A percentile compares a stretch with the other conserved stretches of the same genome.
These are phyloP conservation scores for Taiozyma sp. DNA, from an alignment of 1,139 yeast species.

Conservation along the genomic window DNA sequence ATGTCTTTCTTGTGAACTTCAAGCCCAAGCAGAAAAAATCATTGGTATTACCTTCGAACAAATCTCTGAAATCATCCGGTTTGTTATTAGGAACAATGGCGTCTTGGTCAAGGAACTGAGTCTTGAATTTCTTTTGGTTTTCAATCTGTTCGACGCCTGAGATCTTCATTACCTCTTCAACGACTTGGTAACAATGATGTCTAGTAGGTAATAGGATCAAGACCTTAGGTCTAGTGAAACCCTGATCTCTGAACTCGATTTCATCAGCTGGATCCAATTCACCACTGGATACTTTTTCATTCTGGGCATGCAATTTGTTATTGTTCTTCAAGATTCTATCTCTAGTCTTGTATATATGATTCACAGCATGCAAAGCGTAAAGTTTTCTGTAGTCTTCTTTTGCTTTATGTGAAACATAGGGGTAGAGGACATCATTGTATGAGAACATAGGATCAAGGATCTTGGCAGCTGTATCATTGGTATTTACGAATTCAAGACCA, in stretches of 20 bases:
- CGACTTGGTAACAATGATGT: conserved; percentile 66
- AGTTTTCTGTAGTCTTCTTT: conserved; percentile 53
- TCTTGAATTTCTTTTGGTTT: conserved; percentile 68
- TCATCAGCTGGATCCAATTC: conserved; percentile 34
- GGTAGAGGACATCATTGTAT: conserved; percentile 69
- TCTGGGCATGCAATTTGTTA: conserved; percentile 43
- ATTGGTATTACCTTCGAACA: conserved; percentile 85
- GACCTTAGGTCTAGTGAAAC: conserved; percentile 91
- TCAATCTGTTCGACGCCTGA: conserved; percentile 76
- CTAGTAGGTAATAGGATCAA: conserved; percentile 82
- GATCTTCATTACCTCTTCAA: conserved; percentile 56
- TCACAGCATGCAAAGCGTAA: conserved; percentile 68
- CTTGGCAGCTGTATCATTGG: conserved; percentile 23
- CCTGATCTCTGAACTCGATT: conserved; percentile 81
- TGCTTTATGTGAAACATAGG: conserved; percentile 44
- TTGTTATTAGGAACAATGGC: conserved; percentile 49
- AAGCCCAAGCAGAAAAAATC: conserved; percentile 89
- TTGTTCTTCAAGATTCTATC: conserved; percentile 77
- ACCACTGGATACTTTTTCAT: conserved; percentile 42
- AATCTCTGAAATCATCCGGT: conserved; percentile 77
- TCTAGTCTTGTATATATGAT: conserved; percentile 83
- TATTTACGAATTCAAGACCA: conserved; percentile 8
- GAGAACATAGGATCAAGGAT: conserved; percentile 61
- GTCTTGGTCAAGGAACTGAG: conserved; percentile 55
- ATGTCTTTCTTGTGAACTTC: conserved; percentile 82